phyloP scores from a whole-genome alignment of 768 basidiomycete species.

The Amanita subjunquillea region DNA sequence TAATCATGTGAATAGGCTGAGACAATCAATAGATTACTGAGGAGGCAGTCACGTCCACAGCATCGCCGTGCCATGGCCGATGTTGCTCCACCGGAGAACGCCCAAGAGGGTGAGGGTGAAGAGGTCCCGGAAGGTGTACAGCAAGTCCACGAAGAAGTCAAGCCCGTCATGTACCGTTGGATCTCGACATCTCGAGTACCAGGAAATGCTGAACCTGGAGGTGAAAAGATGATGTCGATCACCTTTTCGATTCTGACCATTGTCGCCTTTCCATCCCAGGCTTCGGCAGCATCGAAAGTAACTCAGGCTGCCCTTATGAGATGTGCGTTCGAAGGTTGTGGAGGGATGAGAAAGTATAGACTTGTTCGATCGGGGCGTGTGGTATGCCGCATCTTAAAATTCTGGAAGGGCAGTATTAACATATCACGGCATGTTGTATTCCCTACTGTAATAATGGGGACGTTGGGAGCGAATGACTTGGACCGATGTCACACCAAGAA shows the following conservation, averaged over 20 bases:
- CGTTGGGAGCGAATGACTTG: too few species aligned
- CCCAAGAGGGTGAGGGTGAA: constrained; percentile 27
- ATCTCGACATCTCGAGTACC: constrained; percentile 41
- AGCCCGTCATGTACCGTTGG: constrained; percentile 65
- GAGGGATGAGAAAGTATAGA: constrained; percentile 47
- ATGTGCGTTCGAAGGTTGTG: constrained; percentile 55
- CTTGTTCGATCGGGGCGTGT: constrained; percentile 55
- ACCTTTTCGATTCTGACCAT: constrained; percentile 43
- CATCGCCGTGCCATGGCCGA: constrained; percentile 45
- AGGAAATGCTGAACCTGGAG: constrained; percentile 3
- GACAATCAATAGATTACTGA: constrained; percentile 82
- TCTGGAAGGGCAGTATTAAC: constrained; percentile 23
- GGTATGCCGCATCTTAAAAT: constrained; percentile 55
- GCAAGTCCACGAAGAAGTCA: constrained; percentile 19
- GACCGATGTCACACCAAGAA: too few species aligned
- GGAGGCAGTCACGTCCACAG: constrained; percentile 71
- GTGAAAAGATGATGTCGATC: constrained; percentile 24
- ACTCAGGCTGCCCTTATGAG: not conserved
- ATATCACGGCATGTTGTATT: too few species aligned
- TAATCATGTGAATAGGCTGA: constrained; percentile 43
- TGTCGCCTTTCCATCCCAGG: constrained; percentile 10
- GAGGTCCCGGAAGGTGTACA: constrained; percentile 25
- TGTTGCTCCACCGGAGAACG: constrained; percentile 22
- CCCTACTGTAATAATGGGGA: too few species aligned
- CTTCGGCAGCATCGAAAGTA: constrained; percentile 2